A percentile compares a stretch with the other conserved stretches of the same genome.
These are phyloP conservation scores for Populus hybrid DNA, from an alignment of 441 rosid genomes.

Conservation along the genomic window DNA sequence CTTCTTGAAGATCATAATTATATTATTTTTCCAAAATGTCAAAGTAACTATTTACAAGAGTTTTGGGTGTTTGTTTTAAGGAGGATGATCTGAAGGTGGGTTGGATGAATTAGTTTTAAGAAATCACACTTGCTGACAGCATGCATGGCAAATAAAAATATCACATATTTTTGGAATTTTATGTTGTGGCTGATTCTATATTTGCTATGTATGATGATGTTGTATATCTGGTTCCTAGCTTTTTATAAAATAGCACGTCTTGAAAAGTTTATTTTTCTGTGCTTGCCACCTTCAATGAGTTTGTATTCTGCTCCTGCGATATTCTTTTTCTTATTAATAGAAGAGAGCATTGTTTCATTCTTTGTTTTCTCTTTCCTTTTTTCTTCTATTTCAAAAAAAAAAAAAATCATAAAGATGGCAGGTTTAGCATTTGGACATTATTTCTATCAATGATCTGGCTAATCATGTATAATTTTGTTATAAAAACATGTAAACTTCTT, in stretches of 20 bases:
- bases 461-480: background rate
- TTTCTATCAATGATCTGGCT: background rate
- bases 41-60: background rate
- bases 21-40: background rate
- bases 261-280: background rate
- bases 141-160: no score
- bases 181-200: background rate
- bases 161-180: background rate
- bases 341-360: background rate
- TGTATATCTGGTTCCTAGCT: background rate
- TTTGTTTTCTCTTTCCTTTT: background rate
- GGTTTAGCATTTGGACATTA: background rate
- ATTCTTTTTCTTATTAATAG: background rate
- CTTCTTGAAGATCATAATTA: background rate
- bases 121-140: background rate
- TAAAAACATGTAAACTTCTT: background rate
- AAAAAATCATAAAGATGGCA: background rate
- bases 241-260: background rate
- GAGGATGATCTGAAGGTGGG: background rate
- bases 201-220: background rate
- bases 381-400: background rate
- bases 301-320: background rate
- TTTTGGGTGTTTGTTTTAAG: background rate
- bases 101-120: background rate
- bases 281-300: background rate